Conservation (phyloP, 1,284 basidiomycete species). For the Ustilago cynodontis region DNA sequence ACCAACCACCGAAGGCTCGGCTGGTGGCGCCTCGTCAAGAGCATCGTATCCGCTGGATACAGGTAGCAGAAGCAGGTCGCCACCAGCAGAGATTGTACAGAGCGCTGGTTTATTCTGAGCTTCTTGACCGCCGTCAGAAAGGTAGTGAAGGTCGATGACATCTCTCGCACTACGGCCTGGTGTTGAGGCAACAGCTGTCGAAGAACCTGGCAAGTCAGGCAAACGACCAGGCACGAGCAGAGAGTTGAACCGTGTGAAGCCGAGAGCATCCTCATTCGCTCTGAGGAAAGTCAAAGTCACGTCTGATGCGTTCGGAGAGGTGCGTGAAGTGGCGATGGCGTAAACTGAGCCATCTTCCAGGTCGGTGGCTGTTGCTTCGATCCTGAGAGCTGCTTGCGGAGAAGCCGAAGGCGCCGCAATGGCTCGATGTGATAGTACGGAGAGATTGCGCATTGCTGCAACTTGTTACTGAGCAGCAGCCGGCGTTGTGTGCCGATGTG, state of each 20-base stretch:
- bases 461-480: background rate
- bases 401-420: slow-evolving; percentile 24
- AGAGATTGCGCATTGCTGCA: slow-evolving; percentile 45
- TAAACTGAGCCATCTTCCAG: slow-evolving; percentile 45
- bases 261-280: background rate
- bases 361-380: slow-evolving; percentile 39
- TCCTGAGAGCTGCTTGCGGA: slow-evolving; percentile 8
- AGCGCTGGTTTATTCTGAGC: slow-evolving; percentile 56
- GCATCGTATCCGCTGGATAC: slow-evolving; percentile 19
- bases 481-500: slow-evolving; percentile 1
- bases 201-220: slow-evolving; percentile 28
- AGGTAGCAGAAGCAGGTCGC: slow-evolving; percentile 62
- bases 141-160: slow-evolving; percentile 56
- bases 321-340: slow-evolving; percentile 41
- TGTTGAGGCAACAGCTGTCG: slow-evolving; percentile 20
- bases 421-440: slow-evolving; percentile 40
- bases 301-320: slow-evolving; percentile 28
- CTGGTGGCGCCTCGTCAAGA: slow-evolving; percentile 15
- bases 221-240: slow-evolving; percentile 35
- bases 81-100: slow-evolving; percentile 60
- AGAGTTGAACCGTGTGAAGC: slow-evolving; percentile 26
- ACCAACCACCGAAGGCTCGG: slow-evolving; percentile 72
- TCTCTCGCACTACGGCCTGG: slow-evolving; percentile 21
- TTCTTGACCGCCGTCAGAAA: slow-evolving; percentile 63
- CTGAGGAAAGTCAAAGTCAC: slow-evolving; percentile 35